Percentiles rank a stretch among this genome's conserved stretches.
These are phyloP conservation scores for Phytophthora tubulina DNA, from an alignment of 352 stramenopile genomes.

Conservation along the genomic window DNA sequence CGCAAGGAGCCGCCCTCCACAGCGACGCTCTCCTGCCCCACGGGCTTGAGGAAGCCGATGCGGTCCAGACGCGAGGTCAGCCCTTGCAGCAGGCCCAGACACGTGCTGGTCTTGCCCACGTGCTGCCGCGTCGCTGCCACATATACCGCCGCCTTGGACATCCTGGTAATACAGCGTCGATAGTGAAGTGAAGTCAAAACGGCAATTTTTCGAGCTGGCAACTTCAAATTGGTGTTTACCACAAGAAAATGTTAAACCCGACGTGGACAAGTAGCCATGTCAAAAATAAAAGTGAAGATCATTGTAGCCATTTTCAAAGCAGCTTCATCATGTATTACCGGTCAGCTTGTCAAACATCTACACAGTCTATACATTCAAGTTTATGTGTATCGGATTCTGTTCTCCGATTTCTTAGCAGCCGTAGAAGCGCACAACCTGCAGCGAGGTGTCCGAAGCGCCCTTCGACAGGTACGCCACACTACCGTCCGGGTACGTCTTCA, in stretches of 20 bases:
- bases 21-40: conserved; percentile 93
- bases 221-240: conserved; percentile 22
- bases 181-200: conserved; percentile 7
- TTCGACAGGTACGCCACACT: conserved; percentile 66
- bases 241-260: conserved; percentile 16
- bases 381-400: conserved; percentile 13
- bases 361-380: conserved; percentile 19
- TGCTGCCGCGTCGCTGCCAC: conserved; percentile 91
- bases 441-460: conserved; percentile 44
- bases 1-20: conserved; percentile 73
- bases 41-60: conserved; percentile 95
- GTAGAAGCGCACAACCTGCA: conserved; percentile 63
- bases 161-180: neutral
- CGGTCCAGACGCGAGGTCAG: conserved; percentile 92
- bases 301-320: too few species aligned
- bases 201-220: neutral
- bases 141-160: conserved; percentile 64
- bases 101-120: conserved; percentile 94
- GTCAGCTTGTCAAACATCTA: conserved; percentile 6
- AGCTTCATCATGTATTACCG: too few species aligned
- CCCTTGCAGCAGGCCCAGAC: conserved; percentile 93
- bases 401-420: conserved; percentile 48
- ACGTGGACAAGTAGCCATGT: conserved; percentile 4
- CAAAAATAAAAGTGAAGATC: neutral
- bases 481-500: conserved; percentile 62